Base-by-base conservation (phyloP, 2,329 filamentous ascomycete species). In the Fonsecaea nubica region DNA sequence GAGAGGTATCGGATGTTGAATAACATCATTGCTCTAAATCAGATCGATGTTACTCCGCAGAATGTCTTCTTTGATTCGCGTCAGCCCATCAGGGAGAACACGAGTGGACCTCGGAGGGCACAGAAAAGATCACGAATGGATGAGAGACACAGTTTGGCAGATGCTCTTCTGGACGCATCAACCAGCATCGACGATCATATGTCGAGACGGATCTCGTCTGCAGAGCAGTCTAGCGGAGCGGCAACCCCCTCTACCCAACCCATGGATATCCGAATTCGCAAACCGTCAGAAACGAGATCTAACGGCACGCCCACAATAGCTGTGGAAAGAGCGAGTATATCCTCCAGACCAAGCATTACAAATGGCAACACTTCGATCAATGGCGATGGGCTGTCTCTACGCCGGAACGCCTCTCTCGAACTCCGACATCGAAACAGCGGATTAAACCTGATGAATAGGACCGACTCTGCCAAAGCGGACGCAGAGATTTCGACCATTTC, bases 1-100 rank as follows among this genome's bases (percentile, higher is more conserved):
- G 77, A 71, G 77, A 13, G 75, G 79, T 54, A 69, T 68, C 59
- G 72, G 70, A 53, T 77, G 2, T 79, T 84, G n/a, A 76, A 90
- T 71, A 86, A 86, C 59, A 87, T 97, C 12, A 85, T 98, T 6
- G 85, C 89, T 0, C 80, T 98, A 30, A 90, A 91, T 69, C 89
- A 88, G 48, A 81, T 96, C 59, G 88, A 89, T 12, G 88, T 97
- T 36, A 91, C 89, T 1, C 90, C 92, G 2, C 92, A 97, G 75
- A 98, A 92, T 0, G 90, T 99, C 1, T 90, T 98, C 75, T 98
- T 98, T 74, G 93, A 97, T 71, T 92, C 93, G 63, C 86, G 62
- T 71, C 69, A 71, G 71, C 66, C 53, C 71, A 75, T 42, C 36
- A 72, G n/a, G 68, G 71, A 40, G 74, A 73, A 58, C 53, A 67